Evolutionary conservation across 208 protist species (phyloP).

Genomic region (Acanthamoeba healyi): DNA sequence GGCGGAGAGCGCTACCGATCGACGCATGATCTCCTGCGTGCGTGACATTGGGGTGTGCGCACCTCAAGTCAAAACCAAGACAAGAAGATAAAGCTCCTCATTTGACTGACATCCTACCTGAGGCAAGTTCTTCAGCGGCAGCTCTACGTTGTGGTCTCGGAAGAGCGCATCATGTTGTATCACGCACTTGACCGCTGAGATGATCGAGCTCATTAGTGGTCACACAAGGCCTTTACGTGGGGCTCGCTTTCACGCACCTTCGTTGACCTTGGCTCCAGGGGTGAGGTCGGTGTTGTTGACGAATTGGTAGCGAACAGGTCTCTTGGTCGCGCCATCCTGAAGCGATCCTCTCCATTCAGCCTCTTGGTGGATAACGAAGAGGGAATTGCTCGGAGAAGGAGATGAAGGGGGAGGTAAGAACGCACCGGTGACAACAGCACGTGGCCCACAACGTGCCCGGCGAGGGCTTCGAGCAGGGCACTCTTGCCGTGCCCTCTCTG

Average conservation of each 20-base stretch:
- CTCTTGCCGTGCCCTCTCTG: conserved; percentile 68
- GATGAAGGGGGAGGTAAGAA: neutral
- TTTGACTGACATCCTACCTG: neutral
- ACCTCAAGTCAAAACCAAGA: no score
- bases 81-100: neutral
- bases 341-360: neutral
- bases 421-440: neutral
- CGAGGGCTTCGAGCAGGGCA: conserved; percentile 26
- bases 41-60: no score
- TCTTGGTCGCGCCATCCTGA: conserved; percentile 36
- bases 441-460: neutral
- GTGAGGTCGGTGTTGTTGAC: conserved; percentile 17
- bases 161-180: conserved; percentile 1
- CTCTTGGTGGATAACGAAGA: no score
- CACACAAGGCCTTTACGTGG: neutral
- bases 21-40: neutral
- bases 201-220: no score
- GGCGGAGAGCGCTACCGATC: neutral
- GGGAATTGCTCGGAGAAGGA: no score
- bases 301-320: conserved; percentile 53
- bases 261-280: neutral
- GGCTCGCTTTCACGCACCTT: neutral
- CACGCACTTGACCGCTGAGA: neutral
- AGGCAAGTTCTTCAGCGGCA: neutral
- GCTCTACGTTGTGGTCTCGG: conserved; percentile 7